Evolutionary conservation across 2,329 filamentous ascomycete species (phyloP).

Genomic region (Neofusicoccum laricinum): DNA sequence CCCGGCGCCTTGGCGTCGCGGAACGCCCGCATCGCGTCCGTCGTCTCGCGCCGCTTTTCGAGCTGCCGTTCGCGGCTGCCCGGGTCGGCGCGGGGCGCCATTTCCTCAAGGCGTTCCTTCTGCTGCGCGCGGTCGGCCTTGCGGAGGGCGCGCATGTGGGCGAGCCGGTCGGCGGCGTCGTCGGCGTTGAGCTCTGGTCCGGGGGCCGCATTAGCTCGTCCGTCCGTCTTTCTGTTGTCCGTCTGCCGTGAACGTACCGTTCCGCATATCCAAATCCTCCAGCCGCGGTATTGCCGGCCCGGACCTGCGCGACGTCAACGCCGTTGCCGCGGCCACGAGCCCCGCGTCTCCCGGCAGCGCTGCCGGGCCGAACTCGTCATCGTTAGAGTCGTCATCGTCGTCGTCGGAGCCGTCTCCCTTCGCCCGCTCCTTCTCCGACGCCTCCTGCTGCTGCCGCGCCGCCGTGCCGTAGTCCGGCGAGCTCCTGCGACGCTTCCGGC

Average conservation of each 20-base stretch:
- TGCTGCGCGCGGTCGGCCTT: conserved; percentile 64
- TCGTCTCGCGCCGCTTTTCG: conserved; percentile 76
- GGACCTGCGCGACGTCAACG: conserved; percentile 16
- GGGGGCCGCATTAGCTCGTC: no score
- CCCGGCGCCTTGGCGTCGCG: conserved; percentile 63
- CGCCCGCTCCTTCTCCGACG: background rate
- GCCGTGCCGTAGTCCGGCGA: conserved; percentile 5
- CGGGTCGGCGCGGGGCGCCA: conserved; percentile 77
- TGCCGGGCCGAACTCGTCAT: conserved; percentile 57
- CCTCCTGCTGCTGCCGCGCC: background rate
- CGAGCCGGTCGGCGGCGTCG: conserved; percentile 41
- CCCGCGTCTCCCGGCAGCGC: conserved; percentile 25
- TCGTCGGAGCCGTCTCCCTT: background rate
- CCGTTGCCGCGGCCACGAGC: background rate
- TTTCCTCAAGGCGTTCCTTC: conserved; percentile 73
- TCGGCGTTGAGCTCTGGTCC: conserved; percentile 54
- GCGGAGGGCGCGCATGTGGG: conserved; percentile 60
- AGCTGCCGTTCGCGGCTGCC: conserved; percentile 79
- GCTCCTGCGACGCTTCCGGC: background rate
- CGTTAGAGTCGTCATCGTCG: conserved; percentile 55
- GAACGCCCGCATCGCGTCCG: conserved; percentile 72
- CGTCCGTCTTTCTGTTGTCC: no score
- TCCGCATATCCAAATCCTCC: conserved; percentile 67
- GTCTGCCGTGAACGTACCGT: no score
- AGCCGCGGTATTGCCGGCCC: conserved; percentile 66